Conservation (phyloP, 768 basidiomycete genomes). For the Boletus coccyginus region DNA sequence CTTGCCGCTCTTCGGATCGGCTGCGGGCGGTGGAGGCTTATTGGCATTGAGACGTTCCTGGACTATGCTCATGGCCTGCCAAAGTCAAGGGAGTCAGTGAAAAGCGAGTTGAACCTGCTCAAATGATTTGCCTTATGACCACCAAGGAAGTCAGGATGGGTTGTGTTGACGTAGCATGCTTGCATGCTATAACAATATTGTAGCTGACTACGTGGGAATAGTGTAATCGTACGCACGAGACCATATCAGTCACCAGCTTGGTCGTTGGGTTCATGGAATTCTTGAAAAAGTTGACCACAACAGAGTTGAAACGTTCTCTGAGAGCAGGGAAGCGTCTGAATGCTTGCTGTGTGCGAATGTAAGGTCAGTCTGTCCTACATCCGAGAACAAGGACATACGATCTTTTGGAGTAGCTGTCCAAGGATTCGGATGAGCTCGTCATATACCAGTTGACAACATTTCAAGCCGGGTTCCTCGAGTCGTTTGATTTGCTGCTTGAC, state of each 20-base stretch:
- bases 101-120: neutral
- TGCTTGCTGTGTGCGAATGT: constrained; percentile 59
- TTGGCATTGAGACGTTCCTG: constrained; percentile 77
- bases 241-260: constrained; percentile 91
- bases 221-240: constrained; percentile 56
- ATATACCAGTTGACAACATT: constrained; percentile 94
- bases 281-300: constrained; percentile 98
- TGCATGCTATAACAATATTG: constrained; percentile 67
- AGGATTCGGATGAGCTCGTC: constrained; percentile 97
- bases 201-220: neutral
- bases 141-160: constrained; percentile 96
- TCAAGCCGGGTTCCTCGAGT: constrained; percentile 88
- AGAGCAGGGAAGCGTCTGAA: constrained; percentile 98
- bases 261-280: constrained; percentile 89
- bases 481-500: constrained; percentile 99
- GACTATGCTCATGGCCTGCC: constrained; percentile 84
- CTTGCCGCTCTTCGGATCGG: constrained; percentile 72
- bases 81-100: constrained; percentile 4
- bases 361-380: neutral
- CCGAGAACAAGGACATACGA: constrained; percentile 50
- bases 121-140: constrained; percentile 71
- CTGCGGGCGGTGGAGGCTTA: constrained; percentile 56
- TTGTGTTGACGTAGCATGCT: constrained; percentile 98
- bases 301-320: constrained; percentile 91
- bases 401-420: constrained; percentile 84